Percentiles rank a stretch among this genome's conserved stretches.
phyloP scores from a whole-genome alignment of 192 early-diverging fungal genomes.

The Cladochytrium replicatum region DNA sequence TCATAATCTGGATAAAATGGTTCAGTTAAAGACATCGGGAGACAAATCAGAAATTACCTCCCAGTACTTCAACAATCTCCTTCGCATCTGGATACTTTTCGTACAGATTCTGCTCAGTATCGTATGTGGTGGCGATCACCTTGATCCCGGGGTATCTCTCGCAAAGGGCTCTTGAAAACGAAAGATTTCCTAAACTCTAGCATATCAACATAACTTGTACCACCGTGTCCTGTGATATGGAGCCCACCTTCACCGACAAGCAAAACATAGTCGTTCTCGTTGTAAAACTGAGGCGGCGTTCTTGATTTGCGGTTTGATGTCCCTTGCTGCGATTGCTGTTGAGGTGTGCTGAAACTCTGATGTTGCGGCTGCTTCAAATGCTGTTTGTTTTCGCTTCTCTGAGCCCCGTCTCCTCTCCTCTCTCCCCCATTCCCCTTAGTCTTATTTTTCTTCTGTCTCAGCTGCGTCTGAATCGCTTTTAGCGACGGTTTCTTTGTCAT shows the following conservation, averaged over 20 bases:
- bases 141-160: slow-evolving; percentile 43
- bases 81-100: slow-evolving; percentile 71
- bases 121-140: slow-evolving; percentile 67
- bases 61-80: slow-evolving; percentile 53
- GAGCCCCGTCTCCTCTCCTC: too few species aligned
- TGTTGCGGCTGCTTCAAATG: too few species aligned
- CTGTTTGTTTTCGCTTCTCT: too few species aligned
- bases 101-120: slow-evolving; percentile 50
- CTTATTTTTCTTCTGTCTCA: too few species aligned
- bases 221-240: neutral
- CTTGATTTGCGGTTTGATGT: too few species aligned
- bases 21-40: neutral
- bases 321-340: too few species aligned
- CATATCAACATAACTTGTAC: neutral
- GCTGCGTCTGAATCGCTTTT: too few species aligned
- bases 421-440: too few species aligned
- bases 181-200: slow-evolving; percentile 63
- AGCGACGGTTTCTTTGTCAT: too few species aligned
- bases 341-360: too few species aligned
- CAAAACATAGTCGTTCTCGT: slow-evolving; percentile 47
- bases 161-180: slow-evolving; percentile 68
- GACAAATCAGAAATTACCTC: slow-evolving; percentile 7
- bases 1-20: too few species aligned
- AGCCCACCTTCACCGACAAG: slow-evolving; percentile 62
- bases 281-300: too few species aligned